Base-by-base conservation (phyloP, 441 rosid species). In the Populus hybrid region DNA sequence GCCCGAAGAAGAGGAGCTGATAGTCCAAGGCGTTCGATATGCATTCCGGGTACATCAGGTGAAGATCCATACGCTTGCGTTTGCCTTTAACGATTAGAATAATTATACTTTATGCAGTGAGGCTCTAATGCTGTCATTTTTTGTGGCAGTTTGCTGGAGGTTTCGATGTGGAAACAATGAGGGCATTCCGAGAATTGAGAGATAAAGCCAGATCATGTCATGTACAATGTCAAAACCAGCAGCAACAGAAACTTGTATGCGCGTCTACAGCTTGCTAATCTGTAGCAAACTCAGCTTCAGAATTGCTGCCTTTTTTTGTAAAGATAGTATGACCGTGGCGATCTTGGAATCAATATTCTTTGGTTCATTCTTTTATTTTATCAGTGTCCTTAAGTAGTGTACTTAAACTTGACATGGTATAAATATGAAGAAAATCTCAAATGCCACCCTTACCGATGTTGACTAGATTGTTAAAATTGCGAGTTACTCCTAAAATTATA, bases 1-100 rank as follows among this genome's bases (percentile, higher is more conserved):
- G 2, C 90, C 95, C 0, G 99, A 95, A 82, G 98, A 95, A 84
- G 99, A 95, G 75, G 99, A 94, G 83, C 86, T 95, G 53, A 89
- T 94, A 3, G 95, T 95, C 10, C 97, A 95, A 86, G 94, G 97
- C 0, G 98, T 95, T 64, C 73, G 97, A 76, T 95, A 94, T 14
- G 99, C 99, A 0, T 95, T 95, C 87, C 97, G 99, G 66, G 99
- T 95, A 16, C 99, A 95, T 82, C 99, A 95, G 98, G 99, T 95
- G 71, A 87, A 66, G 36, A 30, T 12, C 64, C 21, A 1, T 5
- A 46, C 36, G 36, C 28, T 11, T 32, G 16, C 12, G 0, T n/a
- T 1, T 11, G 18, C 57, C 18, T 63, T 40, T 2, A 46, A 63
- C 30, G 14, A 23, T 5, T 34, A 0, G 2, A 21, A 59, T 26